Evolutionary conservation across 2,329 filamentous ascomycete species (phyloP).

Genomic region (Karstenula rhodostoma): DNA sequence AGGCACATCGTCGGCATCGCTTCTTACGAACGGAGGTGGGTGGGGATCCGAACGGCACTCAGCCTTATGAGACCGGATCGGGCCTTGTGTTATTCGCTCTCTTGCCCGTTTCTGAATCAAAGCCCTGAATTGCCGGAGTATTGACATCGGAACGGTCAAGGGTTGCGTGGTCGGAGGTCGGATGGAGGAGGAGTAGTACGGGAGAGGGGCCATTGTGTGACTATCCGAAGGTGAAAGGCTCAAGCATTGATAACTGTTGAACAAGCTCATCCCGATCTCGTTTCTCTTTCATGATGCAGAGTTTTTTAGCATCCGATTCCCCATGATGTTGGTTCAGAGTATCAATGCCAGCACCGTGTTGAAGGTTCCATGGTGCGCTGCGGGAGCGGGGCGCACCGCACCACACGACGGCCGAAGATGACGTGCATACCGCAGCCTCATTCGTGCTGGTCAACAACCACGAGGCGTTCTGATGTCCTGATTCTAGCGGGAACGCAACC

Average conservation of each 20-base stretch:
- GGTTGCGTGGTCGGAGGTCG: conserved; percentile 29
- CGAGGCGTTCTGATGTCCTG: neutral
- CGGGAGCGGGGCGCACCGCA: conserved; percentile 10
- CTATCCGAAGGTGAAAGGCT: neutral
- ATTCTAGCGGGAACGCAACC: neutral
- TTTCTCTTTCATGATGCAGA: neutral
- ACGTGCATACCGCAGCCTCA: conserved; percentile 10
- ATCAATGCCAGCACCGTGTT: conserved; percentile 15
- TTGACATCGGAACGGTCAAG: conserved; percentile 16
- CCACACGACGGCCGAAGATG: neutral
- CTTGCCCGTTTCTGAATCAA: conserved; percentile 5
- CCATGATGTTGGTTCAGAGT: conserved; percentile 17
- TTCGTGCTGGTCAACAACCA: neutral
- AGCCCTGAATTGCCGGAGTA: conserved; percentile 16
- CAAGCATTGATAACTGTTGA: neutral
- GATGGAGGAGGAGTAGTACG: conserved; percentile 24
- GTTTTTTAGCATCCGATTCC: neutral
- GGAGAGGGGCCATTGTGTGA: conserved; percentile 33
- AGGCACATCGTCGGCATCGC: conserved; percentile 2
- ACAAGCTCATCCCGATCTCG: neutral
- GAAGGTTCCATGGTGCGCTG: conserved; percentile 9
- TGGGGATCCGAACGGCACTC: conserved; percentile 31
- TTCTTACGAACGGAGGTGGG: conserved; percentile 6
- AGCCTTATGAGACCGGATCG: conserved; percentile 2
- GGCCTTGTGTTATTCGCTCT: conserved; percentile 14